Base-by-base conservation (phyloP, 371 early-diverging fungal genomes). In the Cladochytrium tenue region DNA sequence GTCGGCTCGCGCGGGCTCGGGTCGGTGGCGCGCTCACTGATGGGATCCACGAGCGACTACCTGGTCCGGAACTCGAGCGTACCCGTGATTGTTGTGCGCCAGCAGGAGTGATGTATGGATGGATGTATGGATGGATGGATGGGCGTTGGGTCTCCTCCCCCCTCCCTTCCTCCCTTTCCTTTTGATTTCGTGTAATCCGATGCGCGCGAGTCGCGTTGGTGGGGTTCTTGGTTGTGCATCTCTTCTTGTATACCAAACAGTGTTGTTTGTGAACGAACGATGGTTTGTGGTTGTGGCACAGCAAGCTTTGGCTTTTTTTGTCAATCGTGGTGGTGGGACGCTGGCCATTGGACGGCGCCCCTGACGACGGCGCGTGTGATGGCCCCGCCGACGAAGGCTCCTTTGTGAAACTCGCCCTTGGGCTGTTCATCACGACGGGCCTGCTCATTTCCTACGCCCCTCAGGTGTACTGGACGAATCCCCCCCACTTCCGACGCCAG, bases 11-110 rank as follows among this genome's bases (percentile, higher is more conserved):
- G 55, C 20, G 55, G 55, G 20, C 55, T 55, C 30, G 20, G 26
- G 20, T 26, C 55, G 56, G 43, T 67, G 56, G 30, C 23, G 61
- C 55, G 77, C 1, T 28, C 72, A 7, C 56, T 77, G 31, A 15
- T 74, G n/a, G 80, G 82, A 27, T 67, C 68, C 52, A 76, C 76
- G n/a, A 68, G 68, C 13, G 79, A 82, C 63, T 71, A 82, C 64
- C 56, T 75, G 25, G 70, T 78, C 51, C 80, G 79, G 64, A 66
- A 76, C 66, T 51, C 32, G 30, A 31, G 63, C 15, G 66, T 70
- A 32, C 73, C 79, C 5, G 79, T 81, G n/a, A 60, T 74, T 58
- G 66, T 74, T 32, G 5, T 28, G n/a, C n/a, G n/a, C n/a, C n/a
- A n/a, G n/a, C n/a, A n/a, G n/a, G n/a, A n/a, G n/a, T n/a, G n/a